Evolutionary conservation across 75 land plant genomes (phyloP), one percentile per base, ranked within the genome.

Genomic region (Gnetum montanum): DNA sequence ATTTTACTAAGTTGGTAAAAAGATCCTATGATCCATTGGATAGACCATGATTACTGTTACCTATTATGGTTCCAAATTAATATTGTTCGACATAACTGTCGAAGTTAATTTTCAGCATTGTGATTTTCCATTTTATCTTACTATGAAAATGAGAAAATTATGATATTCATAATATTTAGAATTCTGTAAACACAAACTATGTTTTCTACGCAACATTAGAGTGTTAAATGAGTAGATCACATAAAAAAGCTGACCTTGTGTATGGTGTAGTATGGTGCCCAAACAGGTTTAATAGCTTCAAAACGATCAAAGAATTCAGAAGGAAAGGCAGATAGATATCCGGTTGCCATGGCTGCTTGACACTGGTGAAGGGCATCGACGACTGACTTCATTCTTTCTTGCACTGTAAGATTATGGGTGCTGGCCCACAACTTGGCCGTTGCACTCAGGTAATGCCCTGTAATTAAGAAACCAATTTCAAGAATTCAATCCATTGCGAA

Each of bases 381-480:
- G 16, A 91, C 61, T 5, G 79, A 57, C 15, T 60, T 46, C 93
- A 84, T 81, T 49, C 84, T 91, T 35, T 59, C 58, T 26, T 57
- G 64, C 19, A 88, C 70, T 31, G 61, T 59, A 18, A 54, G 64
- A 57, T 91, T 73, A 55, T 74, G 85, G 10, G 94, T 91, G 47
- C 85, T 84, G 4, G 97, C 97, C 97, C 97, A 91, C 78, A 78
- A 81, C 43, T 74, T 66, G 11, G 97, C 94, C 20, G 88, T 50
- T 60, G 97, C 97, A 70, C 97, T 88, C 67, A 91, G 25, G 63
- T 91, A 91, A 70, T 91, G 97, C 50, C 96, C 96, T 90, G 74
- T 34, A 49, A 15, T 20, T n/a, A n/a, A n/a, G 34, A 3, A 22
- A 61, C 37, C 34, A 53, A 10, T 36, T 30, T 31, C 37, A 54